These are phyloP conservation scores for Coffea canephora DNA, from an alignment of 257 asterid species.

Conservation along the genomic window DNA sequence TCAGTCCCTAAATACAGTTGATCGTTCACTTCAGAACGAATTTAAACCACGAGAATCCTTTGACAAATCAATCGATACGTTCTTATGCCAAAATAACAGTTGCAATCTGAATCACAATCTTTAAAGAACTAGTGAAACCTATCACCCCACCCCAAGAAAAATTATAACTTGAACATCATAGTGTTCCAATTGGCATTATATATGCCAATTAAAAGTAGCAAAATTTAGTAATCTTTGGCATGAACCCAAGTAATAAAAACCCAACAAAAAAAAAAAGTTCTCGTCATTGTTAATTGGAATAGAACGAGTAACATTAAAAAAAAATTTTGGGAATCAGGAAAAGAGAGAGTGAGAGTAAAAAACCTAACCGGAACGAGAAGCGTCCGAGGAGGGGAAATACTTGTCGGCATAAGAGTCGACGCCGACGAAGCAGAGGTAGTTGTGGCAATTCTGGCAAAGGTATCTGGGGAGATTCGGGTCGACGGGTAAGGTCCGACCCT, in stretches of 20 bases:
- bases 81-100: too few relatives aligned
- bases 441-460: conserved; percentile 95
- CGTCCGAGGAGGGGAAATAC: conserved; percentile 34
- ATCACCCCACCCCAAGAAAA: too few relatives aligned
- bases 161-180: background rate
- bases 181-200: background rate
- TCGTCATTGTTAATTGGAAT: background rate
- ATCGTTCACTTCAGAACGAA: too few relatives aligned
- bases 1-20: too few relatives aligned
- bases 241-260: background rate
- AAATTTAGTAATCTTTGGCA: background rate
- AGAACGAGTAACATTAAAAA: background rate
- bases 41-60: too few relatives aligned
- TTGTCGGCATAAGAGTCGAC: conserved; percentile 77
- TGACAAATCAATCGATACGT: too few relatives aligned
- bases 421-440: conserved; percentile 73
- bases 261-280: too few relatives aligned
- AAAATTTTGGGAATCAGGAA: background rate
- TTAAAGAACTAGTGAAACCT: too few relatives aligned
- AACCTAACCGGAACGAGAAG: conserved; percentile 50
- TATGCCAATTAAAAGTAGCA: background rate
- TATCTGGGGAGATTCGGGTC: conserved; percentile 95
- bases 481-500: conserved; percentile 77
- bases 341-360: background rate
- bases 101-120: too few relatives aligned